Evolutionary conservation across 352 stramenopile species (phyloP), one percentile per base, ranked within the genome.

Genomic region (Phytophthora boehmeriae): DNA sequence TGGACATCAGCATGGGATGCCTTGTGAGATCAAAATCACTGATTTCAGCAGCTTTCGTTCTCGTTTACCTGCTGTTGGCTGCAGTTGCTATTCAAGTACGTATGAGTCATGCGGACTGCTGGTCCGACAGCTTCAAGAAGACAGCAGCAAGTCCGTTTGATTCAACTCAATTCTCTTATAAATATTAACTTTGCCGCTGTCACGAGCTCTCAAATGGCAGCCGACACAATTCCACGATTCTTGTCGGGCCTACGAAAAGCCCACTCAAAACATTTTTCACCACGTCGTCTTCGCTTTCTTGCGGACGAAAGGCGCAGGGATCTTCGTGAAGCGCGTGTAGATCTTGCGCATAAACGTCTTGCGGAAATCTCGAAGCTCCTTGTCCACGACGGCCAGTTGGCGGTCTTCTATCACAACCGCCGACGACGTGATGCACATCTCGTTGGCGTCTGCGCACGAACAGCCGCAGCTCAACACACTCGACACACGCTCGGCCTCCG

Each of bases 331-430:
- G 8, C 70, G 66, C 49, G 68, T 46, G 66, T 83, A 88, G 34
- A 91, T 51, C 62, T 85, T 86, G 48, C 76, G 78, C 44, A 79
- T 71, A 16, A 91, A 75, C 4, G 77, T 86, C 55, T 83, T 81
- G 52, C 80, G 78, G 51, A 89, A 45, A 41, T 88, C 80, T 14
- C 78, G 73, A 30, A 91, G 61, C 46, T 91, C 82, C 42, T 73
- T 75, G 60, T 91, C 82, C 46, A 91, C 68, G 13, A 88, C 82
- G 2, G 79, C 82, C 28, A 91, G 76, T 55, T 91, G 82, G 16
- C 69, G 82, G 56, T 84, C 77, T 57, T 84, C 73, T 60, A 91
- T 91, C 53, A 84, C 64, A 38, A 87, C 68, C 1, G 50, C 61
- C 5, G 76, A 81, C 19, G 78, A 78, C 17, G 78, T 77, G 34